Conservation (phyloP, 345 rosid species). For the Euclidium syriacum region DNA sequence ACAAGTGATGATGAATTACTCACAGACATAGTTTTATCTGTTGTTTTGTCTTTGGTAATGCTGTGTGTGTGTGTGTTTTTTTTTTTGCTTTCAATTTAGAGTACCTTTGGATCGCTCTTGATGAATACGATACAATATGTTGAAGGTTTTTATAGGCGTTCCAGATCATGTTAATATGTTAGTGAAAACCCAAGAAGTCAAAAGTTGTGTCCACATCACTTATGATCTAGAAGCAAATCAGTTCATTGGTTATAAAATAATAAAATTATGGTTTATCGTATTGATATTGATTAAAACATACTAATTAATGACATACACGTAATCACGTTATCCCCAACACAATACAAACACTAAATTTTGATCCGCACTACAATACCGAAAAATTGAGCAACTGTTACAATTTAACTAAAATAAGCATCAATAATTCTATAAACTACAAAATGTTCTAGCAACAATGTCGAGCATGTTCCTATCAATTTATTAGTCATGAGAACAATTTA, state of each 20-base stretch:
- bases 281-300: not conserved
- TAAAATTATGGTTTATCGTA: too few species aligned
- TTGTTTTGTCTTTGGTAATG: constrained; percentile 7
- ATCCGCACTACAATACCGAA: too few species aligned
- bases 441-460: too few species aligned
- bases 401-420: too few species aligned
- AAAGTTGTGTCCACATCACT: constrained; percentile 1
- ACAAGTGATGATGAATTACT: constrained; percentile 17
- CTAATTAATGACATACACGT: not conserved
- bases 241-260: not conserved
- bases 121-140: constrained; percentile 16
- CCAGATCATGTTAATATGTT: not conserved
- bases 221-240: not conserved
- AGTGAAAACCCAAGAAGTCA: constrained; percentile 16
- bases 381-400: too few species aligned
- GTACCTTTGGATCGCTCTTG: constrained; percentile 11
- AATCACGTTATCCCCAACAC: too few species aligned
- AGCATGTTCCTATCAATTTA: too few species aligned
- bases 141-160: constrained; percentile 28
- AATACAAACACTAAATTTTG: too few species aligned
- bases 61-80: too few species aligned
- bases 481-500: too few species aligned
- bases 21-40: constrained; percentile 9
- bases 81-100: not conserved
- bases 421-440: too few species aligned